phyloP scores from a whole-genome alignment of 108 stramenopile species.

The Nitzschia putrida region DNA sequence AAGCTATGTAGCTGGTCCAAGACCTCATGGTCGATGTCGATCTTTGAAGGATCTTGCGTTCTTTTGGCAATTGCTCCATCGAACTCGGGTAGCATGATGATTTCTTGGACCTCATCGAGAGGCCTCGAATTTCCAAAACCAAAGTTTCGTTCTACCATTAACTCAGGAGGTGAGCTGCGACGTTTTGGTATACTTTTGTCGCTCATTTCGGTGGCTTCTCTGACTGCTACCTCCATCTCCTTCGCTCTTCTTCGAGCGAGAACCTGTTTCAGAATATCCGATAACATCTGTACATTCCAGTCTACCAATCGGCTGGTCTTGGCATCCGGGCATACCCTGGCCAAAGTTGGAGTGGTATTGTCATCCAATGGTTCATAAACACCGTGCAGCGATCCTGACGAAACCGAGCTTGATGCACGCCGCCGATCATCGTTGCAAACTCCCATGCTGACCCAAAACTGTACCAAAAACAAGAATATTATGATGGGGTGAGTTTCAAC shows the following conservation, averaged over 20 bases:
- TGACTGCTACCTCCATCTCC: neutral
- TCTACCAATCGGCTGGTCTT: conserved; percentile 14
- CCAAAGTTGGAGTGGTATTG: neutral
- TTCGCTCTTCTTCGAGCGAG: conserved; percentile 1
- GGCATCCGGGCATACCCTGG: neutral
- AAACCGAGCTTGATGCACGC: no score
- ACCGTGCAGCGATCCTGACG: neutral
- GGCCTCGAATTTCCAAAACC: no score
- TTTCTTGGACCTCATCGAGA: no score
- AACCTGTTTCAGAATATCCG: conserved; percentile 19
- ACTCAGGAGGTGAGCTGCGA: no score
- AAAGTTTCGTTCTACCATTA: no score
- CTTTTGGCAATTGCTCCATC: no score
- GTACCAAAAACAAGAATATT: no score
- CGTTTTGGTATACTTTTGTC: neutral
- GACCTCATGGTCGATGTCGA: neutral
- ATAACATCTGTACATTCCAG: conserved; percentile 21
- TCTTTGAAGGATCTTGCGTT: neutral
- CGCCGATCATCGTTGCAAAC: no score
- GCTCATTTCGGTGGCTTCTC: neutral
- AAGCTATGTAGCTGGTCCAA: neutral
- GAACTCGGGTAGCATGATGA: no score
- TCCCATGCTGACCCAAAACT: no score
- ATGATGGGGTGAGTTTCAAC: no score
- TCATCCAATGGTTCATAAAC: neutral